Percentiles rank a stretch among this genome's conserved stretches.
These are phyloP conservation scores for Salix brachista DNA, from an alignment of 345 rosid genomes.

Conservation along the genomic window DNA sequence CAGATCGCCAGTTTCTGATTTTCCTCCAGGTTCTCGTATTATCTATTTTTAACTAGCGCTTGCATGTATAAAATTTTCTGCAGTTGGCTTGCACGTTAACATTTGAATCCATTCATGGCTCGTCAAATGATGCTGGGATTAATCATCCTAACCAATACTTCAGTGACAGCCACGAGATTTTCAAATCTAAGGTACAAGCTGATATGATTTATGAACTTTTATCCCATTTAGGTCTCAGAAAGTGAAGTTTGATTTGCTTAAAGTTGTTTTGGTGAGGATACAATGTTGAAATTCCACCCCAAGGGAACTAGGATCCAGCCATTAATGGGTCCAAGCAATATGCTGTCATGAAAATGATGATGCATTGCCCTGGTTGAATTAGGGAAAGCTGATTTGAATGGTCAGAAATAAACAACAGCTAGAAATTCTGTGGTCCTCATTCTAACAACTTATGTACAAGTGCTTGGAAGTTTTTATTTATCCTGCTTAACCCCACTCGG, in stretches of 20 bases:
- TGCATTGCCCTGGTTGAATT: neutral
- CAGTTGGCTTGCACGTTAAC: conserved; percentile 93
- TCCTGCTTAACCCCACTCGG: neutral
- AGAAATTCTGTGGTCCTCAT: neutral
- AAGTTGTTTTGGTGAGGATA: neutral
- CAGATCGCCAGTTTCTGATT: conserved; percentile 6
- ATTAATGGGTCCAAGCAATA: neutral
- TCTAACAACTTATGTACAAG: neutral
- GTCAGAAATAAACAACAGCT: neutral
- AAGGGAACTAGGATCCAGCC: neutral
- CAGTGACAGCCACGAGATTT: conserved; percentile 67
- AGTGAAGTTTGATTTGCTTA: neutral
- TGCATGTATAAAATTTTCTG: conserved; percentile 5
- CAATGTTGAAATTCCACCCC: neutral
- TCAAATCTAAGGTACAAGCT: conserved; percentile 54
- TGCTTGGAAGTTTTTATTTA: neutral
- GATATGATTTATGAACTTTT: neutral
- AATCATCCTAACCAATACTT: conserved; percentile 94
- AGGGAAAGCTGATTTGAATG: neutral
- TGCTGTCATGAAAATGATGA: neutral
- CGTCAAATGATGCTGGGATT: conserved; percentile 70
- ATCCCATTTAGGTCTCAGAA: neutral
- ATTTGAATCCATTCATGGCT: conserved; percentile 72
- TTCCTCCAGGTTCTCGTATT: neutral
- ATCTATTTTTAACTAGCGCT: neutral